Percentiles rank a stretch among this genome's conserved stretches.
These are phyloP conservation scores for Gynostemma pentaphyllum DNA, from an alignment of 306 rosid species.

Conservation along the genomic window DNA sequence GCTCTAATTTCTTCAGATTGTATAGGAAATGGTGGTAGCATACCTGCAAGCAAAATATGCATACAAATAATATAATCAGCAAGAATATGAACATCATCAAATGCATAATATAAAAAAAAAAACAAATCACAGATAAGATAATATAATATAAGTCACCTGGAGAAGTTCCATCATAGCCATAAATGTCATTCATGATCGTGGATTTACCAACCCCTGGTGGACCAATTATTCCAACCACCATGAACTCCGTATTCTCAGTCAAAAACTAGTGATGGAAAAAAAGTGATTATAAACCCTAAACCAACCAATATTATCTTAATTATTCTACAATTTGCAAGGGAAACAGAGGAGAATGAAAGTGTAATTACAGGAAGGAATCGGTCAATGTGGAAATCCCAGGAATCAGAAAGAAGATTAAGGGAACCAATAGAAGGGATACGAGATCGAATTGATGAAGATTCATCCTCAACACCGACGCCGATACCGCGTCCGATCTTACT, in stretches of 20 bases:
- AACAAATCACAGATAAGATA: background rate
- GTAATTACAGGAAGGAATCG: slow-evolving; percentile 79
- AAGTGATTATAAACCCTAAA: background rate
- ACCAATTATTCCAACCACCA: slow-evolving; percentile 81
- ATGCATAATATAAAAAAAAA: background rate
- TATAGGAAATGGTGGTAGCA: slow-evolving; percentile 61
- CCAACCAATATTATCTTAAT: background rate
- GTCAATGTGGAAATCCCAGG: slow-evolving; percentile 84
- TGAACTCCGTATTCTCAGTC: slow-evolving; percentile 77
- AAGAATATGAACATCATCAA: no score
- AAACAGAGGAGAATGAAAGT: background rate
- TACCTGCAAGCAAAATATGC: no score
- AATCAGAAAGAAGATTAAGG: slow-evolving; percentile 81
- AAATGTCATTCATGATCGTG: slow-evolving; percentile 72
- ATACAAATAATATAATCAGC: no score
- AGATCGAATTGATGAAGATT: slow-evolving; percentile 47
- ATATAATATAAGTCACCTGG: slow-evolving; percentile 46
- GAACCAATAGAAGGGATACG: slow-evolving; percentile 79
- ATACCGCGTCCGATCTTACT: slow-evolving; percentile 48
- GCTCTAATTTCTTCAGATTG: slow-evolving; percentile 63
- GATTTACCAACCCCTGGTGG: slow-evolving; percentile 86
- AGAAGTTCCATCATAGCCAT: slow-evolving; percentile 69
- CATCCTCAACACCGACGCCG: slow-evolving; percentile 46
- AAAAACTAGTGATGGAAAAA: slow-evolving; percentile 41
- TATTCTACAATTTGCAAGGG: background rate